Evolutionary conservation across 1,284 basidiomycete species (phyloP).

Genomic region (Pascua guehoae): DNA sequence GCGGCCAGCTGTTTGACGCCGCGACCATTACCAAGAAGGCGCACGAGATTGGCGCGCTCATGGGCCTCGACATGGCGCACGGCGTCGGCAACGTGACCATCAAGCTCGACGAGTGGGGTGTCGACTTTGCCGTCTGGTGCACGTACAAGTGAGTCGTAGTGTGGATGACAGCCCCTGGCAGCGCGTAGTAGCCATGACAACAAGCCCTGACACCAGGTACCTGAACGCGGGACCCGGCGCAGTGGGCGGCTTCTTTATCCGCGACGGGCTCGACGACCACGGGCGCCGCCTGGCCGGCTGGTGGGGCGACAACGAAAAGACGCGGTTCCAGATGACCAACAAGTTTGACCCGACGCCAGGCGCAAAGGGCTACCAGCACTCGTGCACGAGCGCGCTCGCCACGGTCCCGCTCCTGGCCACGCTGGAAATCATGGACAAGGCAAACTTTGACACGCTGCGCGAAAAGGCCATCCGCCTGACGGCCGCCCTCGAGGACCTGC

Average conservation of each 20-base stretch:
- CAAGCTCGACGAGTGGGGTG: conserved; percentile 84
- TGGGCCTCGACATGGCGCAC: conserved; percentile 96
- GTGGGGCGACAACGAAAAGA: conserved; percentile 89
- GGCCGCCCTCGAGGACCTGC: conserved; percentile 62
- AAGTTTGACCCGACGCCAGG: conserved; percentile 78
- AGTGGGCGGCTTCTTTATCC: conserved; percentile 67
- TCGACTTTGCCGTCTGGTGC: conserved; percentile 98
- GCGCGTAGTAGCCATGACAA: too few species aligned
- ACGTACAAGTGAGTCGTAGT: conserved; percentile 74
- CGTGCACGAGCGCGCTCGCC: conserved; percentile 81
- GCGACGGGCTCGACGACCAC: conserved; percentile 41
- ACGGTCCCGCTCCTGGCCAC: conserved; percentile 75
- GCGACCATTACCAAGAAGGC: conserved; percentile 74
- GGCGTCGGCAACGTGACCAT: conserved; percentile 90
- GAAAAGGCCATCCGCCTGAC: conserved; percentile 70
- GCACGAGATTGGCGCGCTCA: conserved; percentile 75
- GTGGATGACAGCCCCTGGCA: too few species aligned
- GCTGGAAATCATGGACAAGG: conserved; percentile 72
- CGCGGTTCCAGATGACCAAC: conserved; percentile 87
- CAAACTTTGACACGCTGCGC: conserved; percentile 67
- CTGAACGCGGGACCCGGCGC: conserved; percentile 93
- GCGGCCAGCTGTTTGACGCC: conserved; percentile 93
- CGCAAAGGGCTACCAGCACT: conserved; percentile 92
- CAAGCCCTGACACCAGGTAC: conserved; percentile 52
- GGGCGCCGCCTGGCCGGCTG: conserved; percentile 78